These are phyloP conservation scores for Obelidium mucronatum DNA, from an alignment of 192 early-diverging fungal species.

Conservation along the genomic window DNA sequence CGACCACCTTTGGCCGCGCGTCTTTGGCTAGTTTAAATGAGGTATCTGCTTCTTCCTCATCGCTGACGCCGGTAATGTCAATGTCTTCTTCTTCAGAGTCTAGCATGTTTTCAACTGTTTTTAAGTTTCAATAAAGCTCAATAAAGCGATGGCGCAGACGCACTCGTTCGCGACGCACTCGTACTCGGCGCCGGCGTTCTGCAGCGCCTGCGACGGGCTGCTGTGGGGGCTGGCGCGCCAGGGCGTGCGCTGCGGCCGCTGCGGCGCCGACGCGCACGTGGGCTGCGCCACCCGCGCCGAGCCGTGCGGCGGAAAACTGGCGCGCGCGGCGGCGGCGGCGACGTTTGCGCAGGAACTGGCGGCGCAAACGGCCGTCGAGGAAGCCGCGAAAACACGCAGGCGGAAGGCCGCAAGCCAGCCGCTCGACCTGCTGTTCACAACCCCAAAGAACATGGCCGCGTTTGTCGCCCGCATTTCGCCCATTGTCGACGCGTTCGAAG, in stretches of 20 bases:
- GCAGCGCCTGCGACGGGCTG: constrained; percentile 69
- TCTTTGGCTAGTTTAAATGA: no score
- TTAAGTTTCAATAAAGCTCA: no score
- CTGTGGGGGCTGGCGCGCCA: constrained; percentile 78
- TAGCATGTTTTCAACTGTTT: no score
- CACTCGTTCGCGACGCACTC: constrained; percentile 64
- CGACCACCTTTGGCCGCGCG: no score
- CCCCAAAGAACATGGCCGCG: constrained; percentile 70
- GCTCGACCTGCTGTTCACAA: constrained; percentile 70
- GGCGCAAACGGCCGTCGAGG: constrained; percentile 53
- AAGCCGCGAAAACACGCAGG: constrained; percentile 42
- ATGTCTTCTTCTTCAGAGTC: background rate
- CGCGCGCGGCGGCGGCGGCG: background rate
- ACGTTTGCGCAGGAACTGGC: constrained; percentile 47
- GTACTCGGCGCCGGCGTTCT: constrained; percentile 70
- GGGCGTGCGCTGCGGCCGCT: constrained; percentile 58
- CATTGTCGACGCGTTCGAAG: constrained; percentile 70
- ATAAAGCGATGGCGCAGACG: background rate
- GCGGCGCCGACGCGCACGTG: constrained; percentile 32
- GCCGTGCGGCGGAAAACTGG: background rate
- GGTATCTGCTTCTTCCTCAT: background rate
- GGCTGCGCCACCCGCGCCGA: background rate
- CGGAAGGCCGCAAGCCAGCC: constrained; percentile 59
- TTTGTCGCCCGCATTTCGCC: constrained; percentile 72
- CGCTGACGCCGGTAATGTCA: constrained; percentile 15